Conservation (phyloP, 2,329 filamentous ascomycete species). For the Tolypocladium guangdongense region DNA sequence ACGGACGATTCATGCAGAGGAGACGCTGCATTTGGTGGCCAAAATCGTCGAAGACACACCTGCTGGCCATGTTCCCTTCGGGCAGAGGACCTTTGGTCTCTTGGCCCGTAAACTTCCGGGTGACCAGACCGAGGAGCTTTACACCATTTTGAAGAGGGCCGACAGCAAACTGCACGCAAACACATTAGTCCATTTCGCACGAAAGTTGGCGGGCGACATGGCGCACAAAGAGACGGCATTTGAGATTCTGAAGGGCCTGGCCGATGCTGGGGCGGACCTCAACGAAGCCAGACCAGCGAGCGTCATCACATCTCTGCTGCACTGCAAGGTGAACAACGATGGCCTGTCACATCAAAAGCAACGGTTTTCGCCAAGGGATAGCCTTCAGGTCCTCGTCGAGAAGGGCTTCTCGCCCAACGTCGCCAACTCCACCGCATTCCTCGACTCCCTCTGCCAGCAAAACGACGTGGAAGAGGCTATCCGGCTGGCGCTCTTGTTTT, state of each 20-base stretch:
- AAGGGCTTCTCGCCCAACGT: slow-evolving; percentile 54
- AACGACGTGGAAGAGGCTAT: slow-evolving; percentile 24
- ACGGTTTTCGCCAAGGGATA: slow-evolving; percentile 18
- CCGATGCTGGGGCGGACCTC: slow-evolving; percentile 30
- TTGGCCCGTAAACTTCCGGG: slow-evolving; percentile 17
- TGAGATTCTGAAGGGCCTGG: slow-evolving; percentile 24
- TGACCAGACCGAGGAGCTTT: slow-evolving; percentile 23
- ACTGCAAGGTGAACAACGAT: slow-evolving; percentile 13
- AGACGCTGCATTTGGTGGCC: slow-evolving; percentile 16
- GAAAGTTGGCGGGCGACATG: slow-evolving; percentile 28
- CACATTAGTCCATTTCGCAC: slow-evolving; percentile 38
- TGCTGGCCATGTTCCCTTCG: slow-evolving; percentile 21
- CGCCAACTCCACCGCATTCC: slow-evolving; percentile 52
- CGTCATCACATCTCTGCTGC: slow-evolving; percentile 49
- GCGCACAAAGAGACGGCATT: slow-evolving; percentile 31
- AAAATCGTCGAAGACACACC: slow-evolving; percentile 19
- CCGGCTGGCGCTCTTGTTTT: slow-evolving; percentile 20
- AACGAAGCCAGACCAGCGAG: slow-evolving; percentile 37
- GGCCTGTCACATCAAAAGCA: slow-evolving; percentile 7
- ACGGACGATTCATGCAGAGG: slow-evolving; percentile 14
- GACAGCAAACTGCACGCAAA: slow-evolving; percentile 24
- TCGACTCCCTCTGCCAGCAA: slow-evolving; percentile 58
- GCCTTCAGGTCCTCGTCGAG: slow-evolving; percentile 35
- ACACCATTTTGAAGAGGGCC: slow-evolving; percentile 19
- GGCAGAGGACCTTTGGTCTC: slow-evolving; percentile 26